A percentile compares a stretch with the other conserved stretches of the same genome.
These are phyloP conservation scores for Primulina tabacum DNA, from an alignment of 257 asterid species.

Conservation along the genomic window DNA sequence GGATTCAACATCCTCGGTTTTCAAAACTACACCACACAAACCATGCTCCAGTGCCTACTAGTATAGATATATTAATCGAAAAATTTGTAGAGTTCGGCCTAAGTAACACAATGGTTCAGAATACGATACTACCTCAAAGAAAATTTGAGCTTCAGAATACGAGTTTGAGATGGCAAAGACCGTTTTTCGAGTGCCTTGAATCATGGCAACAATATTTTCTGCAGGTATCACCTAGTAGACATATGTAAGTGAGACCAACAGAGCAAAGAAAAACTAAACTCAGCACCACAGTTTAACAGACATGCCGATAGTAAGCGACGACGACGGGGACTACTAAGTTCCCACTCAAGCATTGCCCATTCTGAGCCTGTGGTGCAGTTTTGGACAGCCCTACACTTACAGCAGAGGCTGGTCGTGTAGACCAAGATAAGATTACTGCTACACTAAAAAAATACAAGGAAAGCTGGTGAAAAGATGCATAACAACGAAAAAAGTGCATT, in stretches of 20 bases:
- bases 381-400: not conserved
- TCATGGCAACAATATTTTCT: conserved; percentile 78
- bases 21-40: conserved; percentile 78
- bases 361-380: not conserved
- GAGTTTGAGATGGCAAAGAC: conserved; percentile 73
- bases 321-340: not conserved
- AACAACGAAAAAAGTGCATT: no score
- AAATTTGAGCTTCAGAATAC: conserved; percentile 66
- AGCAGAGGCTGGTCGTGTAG: not conserved
- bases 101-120: conserved; percentile 11
- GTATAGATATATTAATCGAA: conserved; percentile 27
- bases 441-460: no score
- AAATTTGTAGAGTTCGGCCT: conserved; percentile 11
- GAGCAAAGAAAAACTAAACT: not conserved
- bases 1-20: conserved; percentile 64
- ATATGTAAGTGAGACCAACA: not conserved
- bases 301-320: not conserved
- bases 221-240: conserved; percentile 72
- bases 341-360: not conserved
- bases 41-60: conserved; percentile 90
- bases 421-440: no score
- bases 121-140: conserved; percentile 59
- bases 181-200: conserved; percentile 62
- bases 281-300: not conserved
- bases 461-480: no score